Base-by-base conservation (phyloP, 495 filamentous ascomycete genomes). In the Lasiosphaeria ovina region DNA sequence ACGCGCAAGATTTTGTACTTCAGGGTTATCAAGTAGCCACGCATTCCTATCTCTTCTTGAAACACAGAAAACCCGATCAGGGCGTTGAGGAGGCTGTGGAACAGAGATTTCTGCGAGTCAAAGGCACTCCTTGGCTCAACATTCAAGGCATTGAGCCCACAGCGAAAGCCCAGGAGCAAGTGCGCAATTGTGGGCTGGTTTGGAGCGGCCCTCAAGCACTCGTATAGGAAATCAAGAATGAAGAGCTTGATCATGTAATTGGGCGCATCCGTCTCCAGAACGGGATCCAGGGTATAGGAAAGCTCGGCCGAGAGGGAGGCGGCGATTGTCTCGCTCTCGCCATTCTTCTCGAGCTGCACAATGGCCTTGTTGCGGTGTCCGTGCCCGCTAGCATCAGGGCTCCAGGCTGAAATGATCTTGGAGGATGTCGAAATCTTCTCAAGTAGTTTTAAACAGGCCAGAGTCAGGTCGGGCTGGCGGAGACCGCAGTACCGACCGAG, bases 141-240 rank as follows among this genome's bases (percentile, higher is more conserved):
- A 53, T 82, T 83, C 16, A 97, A 74, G n/a, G 78, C 76, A 53
- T 82, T 82, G 24, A 85, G 79, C 32, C 84, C 81, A 65, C 90
- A 93, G 35, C 80, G 78, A 69, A 99, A 97, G 0, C 94, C 94
- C 24, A 99, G 87, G 17, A 99, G 74, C 48, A 94, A 79, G 72
- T 99, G 94, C 3, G 93, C 93, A 51, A 98, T 84, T 14, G 86
- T 93, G 4, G 93, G 92, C 57, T 73, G 72, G 65, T 87, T 83
- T 34, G 87, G 84, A 34, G 87, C 83, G 16, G 87, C 82, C 45
- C 79, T 80, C 8, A 99, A 74, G 69, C 89, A 92, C 62, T 82
- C 84, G 66, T 90, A 88, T 34, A 99, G 79, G 61, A 97, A 91
- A 45, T 88, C 87, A 9, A 98, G 80, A 34, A 97, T 85, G 57